Conservation (phyloP, 768 basidiomycete genomes). For the Rhodotorula kratochvilovae region DNA sequence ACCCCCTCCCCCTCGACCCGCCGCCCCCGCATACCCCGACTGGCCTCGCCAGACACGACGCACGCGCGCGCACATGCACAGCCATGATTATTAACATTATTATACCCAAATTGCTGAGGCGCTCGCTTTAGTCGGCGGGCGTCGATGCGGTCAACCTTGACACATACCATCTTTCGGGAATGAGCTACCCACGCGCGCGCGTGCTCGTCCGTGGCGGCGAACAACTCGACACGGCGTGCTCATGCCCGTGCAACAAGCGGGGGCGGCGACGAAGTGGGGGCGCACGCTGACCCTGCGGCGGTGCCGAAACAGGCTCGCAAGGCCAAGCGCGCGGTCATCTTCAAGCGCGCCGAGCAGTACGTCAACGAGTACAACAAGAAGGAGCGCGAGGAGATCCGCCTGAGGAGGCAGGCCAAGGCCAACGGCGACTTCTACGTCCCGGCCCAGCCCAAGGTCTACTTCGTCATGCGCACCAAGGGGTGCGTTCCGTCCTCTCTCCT, state of each 20-base stretch:
- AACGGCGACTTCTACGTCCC: conserved; percentile 96
- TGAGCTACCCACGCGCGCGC: conserved; percentile 42
- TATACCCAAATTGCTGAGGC: conserved; percentile 49
- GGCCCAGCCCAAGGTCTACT: conserved; percentile 94
- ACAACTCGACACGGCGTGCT: neutral
- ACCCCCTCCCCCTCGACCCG: neutral
- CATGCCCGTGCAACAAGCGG: neutral
- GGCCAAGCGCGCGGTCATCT: conserved; percentile 92
- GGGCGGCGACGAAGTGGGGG: neutral
- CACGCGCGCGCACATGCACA: neutral
- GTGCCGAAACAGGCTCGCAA: conserved; percentile 64
- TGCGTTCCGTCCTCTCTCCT: conserved; percentile 53
- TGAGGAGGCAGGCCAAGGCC: conserved; percentile 85
- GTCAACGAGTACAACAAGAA: conserved; percentile 90
- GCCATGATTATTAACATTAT: conserved; percentile 47
- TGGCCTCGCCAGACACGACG: neutral
- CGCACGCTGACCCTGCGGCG: neutral
- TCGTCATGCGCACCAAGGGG: conserved; percentile 96
- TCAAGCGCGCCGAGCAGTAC: conserved; percentile 98
- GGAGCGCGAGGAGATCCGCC: conserved; percentile 93
- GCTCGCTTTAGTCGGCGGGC: conserved; percentile 37
- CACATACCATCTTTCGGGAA: conserved; percentile 50
- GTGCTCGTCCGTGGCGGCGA: neutral
- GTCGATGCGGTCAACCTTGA: conserved; percentile 31
- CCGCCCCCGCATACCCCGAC: neutral